phyloP scores from a whole-genome alignment of 306 rosid genomes.

The Cyamopsis tetragonoloba region DNA sequence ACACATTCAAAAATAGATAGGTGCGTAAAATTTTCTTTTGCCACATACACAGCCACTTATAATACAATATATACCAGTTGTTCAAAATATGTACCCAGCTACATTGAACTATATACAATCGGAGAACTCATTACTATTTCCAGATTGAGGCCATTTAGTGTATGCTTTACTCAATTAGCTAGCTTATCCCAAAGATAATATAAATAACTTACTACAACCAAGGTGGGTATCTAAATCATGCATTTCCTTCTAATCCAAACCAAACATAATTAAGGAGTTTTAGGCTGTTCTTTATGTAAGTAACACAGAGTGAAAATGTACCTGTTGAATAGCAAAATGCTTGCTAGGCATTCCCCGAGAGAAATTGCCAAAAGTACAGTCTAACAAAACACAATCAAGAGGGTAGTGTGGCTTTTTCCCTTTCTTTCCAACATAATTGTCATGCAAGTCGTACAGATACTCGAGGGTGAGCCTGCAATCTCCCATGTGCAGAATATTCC shows the following conservation, averaged over 20 bases:
- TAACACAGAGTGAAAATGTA: conserved; percentile 10
- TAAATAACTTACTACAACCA: neutral
- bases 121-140: no score
- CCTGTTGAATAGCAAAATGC: conserved; percentile 56
- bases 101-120: no score
- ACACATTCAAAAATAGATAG: no score
- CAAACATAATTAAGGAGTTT: no score
- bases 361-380: conserved; percentile 72
- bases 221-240: neutral
- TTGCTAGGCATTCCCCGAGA: conserved; percentile 50
- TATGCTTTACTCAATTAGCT: neutral
- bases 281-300: no score
- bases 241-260: neutral
- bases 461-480: conserved; percentile 77
- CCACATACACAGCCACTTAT: no score
- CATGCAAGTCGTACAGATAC: conserved; percentile 57
- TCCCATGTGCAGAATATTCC: conserved; percentile 68
- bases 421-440: conserved; percentile 57
- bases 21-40: no score
- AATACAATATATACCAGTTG: no score
- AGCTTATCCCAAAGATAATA: neutral
- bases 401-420: conserved; percentile 48
- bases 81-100: no score
- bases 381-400: conserved; percentile 68
- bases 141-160: neutral